These are phyloP conservation scores for Amanita inopinata DNA, from an alignment of 768 basidiomycete species.

Conservation along the genomic window DNA sequence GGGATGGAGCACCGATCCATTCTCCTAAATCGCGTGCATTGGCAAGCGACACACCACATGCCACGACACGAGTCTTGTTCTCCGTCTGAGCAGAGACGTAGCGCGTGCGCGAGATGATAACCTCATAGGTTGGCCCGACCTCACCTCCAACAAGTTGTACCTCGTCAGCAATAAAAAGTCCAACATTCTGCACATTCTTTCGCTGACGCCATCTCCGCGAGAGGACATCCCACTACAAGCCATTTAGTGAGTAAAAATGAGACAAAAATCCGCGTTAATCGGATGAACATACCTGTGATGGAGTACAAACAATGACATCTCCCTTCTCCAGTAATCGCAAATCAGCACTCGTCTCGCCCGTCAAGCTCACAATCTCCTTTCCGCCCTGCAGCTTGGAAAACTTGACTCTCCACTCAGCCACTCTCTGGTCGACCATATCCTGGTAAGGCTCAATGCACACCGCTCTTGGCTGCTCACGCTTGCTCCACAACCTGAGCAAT, in stretches of 20 bases:
- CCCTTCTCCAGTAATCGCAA: conserved; percentile 82
- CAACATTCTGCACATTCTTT: conserved; percentile 92
- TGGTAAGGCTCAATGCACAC: conserved; percentile 96
- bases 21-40: conserved; percentile 95
- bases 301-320: conserved; percentile 92
- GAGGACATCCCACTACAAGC: conserved; percentile 80
- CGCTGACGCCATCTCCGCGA: conserved; percentile 94
- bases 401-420: conserved; percentile 82
- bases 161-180: conserved; percentile 90
- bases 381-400: conserved; percentile 79
- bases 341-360: conserved; percentile 91
- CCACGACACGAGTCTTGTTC: conserved; percentile 87
- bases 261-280: conserved; percentile 1
- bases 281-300: conserved; percentile 55
- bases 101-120: conserved; percentile 91
- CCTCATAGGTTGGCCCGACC: conserved; percentile 93
- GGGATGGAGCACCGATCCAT: conserved; percentile 93
- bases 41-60: conserved; percentile 89
- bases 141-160: conserved; percentile 92
- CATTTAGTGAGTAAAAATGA: conserved; percentile 7
- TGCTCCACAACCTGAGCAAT: conserved; percentile 89
- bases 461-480: conserved; percentile 68
- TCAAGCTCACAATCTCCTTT: conserved; percentile 89
- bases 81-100: conserved; percentile 94
- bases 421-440: conserved; percentile 92